Conservation (phyloP, 2,329 filamentous ascomycete species). For the Elsinoe australis region DNA sequence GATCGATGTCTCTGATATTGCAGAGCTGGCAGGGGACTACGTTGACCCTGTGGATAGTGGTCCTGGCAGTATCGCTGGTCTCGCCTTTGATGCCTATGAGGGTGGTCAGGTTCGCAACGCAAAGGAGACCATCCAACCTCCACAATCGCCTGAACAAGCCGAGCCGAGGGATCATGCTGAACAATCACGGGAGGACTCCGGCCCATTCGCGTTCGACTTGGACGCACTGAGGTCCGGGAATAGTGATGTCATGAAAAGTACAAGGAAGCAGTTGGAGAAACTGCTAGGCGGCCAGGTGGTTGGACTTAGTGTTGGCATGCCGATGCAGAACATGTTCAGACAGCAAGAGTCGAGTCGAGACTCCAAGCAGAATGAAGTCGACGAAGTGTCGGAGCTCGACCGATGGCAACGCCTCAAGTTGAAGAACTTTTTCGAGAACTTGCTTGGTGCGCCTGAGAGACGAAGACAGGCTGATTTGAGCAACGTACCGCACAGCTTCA, state of each 20-base stretch:
- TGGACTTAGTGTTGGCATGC: slow-evolving; percentile 14
- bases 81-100: slow-evolving; percentile 49
- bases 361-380: slow-evolving; percentile 34
- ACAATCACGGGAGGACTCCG: background rate
- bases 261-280: slow-evolving; percentile 8
- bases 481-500: slow-evolving; percentile 11
- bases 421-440: slow-evolving; percentile 13
- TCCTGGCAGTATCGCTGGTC: slow-evolving; percentile 37
- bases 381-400: slow-evolving; percentile 30
- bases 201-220: slow-evolving; percentile 1
- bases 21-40: slow-evolving; percentile 61
- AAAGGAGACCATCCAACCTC: slow-evolving; percentile 2
- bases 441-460: background rate
- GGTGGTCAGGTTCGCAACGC: slow-evolving; percentile 19
- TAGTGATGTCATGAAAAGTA: slow-evolving; percentile 18
- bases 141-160: background rate
- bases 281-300: slow-evolving; percentile 8
- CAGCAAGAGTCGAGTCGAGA: slow-evolving; percentile 8
- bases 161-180: background rate
- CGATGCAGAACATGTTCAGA: slow-evolving; percentile 1
- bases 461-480: background rate
- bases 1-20: slow-evolving; percentile 62
- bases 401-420: slow-evolving; percentile 16
- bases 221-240: slow-evolving; percentile 10
- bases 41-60: slow-evolving; percentile 51